These are phyloP conservation scores for Citrus unshiu DNA, from an alignment of 345 rosid genomes.

Conservation along the genomic window DNA sequence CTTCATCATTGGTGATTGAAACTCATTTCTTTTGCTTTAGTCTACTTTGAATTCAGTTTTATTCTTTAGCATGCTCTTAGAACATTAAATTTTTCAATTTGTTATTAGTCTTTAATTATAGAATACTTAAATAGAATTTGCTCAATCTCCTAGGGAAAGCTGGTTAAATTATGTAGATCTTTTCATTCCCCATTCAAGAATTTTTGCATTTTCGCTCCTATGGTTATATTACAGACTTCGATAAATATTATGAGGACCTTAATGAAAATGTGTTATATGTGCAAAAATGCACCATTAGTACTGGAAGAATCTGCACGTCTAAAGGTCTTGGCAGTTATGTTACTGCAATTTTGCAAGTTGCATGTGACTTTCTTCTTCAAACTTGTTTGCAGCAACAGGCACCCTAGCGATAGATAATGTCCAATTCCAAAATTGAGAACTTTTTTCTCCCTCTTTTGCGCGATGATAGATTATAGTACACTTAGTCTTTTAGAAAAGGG, in stretches of 20 bases:
- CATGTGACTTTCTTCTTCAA: not conserved
- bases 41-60: not conserved
- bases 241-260: not conserved
- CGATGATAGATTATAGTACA: not conserved
- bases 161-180: not conserved
- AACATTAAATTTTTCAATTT: not conserved
- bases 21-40: not conserved
- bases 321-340: not conserved
- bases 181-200: not conserved
- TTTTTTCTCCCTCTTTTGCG: no score
- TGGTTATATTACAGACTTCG: not conserved
- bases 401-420: not conserved
- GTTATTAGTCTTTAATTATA: not conserved
- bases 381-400: not conserved
- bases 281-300: not conserved
- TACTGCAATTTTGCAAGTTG: not conserved
- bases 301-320: not conserved
- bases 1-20: not conserved
- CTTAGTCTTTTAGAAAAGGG: not conserved
- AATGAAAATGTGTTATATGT: not conserved
- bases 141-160: not conserved
- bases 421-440: not conserved
- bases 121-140: not conserved
- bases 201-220: not conserved
- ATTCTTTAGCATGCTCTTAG: no score